Evolutionary conservation across 495 filamentous ascomycete species (phyloP).

Genomic region (Rhizodiscina lignyota): DNA sequence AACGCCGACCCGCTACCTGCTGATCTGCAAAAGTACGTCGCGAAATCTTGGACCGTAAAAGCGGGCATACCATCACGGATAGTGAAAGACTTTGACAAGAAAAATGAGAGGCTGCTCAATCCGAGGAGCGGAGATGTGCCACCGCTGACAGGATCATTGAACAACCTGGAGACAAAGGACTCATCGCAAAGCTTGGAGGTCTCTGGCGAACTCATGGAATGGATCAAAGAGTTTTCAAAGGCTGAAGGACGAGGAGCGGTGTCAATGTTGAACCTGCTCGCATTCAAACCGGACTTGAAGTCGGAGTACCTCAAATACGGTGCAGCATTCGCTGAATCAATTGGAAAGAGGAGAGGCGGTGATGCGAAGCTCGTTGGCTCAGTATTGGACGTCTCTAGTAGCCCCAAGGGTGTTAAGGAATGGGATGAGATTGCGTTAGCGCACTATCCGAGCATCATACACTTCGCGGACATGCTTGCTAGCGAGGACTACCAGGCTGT

Average conservation of each 20-base stretch:
- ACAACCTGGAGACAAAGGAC: no score
- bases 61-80: constrained; percentile 39
- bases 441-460: constrained; percentile 45
- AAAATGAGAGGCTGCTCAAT: constrained; percentile 31
- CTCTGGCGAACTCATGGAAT: constrained; percentile 30
- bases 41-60: constrained; percentile 28
- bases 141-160: no score
- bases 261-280: constrained; percentile 52
- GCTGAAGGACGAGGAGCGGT: constrained; percentile 29
- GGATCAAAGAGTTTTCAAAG: constrained; percentile 21
- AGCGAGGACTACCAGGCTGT: constrained; percentile 46
- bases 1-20: constrained; percentile 21
- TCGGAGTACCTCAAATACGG: constrained; percentile 42
- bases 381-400: constrained; percentile 22
- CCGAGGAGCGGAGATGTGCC: no score
- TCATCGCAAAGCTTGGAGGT: constrained; percentile 43
- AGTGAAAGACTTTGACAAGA: constrained; percentile 25
- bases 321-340: constrained; percentile 32
- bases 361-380: constrained; percentile 46
- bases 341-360: constrained; percentile 37
- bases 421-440: constrained; percentile 47
- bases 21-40: constrained; percentile 17
- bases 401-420: constrained; percentile 3
- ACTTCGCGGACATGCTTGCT: constrained; percentile 50
- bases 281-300: constrained; percentile 36